Evolutionary conservation across 116 monocot species (phyloP).

Genomic region (Phalaenopsis hybrid): DNA sequence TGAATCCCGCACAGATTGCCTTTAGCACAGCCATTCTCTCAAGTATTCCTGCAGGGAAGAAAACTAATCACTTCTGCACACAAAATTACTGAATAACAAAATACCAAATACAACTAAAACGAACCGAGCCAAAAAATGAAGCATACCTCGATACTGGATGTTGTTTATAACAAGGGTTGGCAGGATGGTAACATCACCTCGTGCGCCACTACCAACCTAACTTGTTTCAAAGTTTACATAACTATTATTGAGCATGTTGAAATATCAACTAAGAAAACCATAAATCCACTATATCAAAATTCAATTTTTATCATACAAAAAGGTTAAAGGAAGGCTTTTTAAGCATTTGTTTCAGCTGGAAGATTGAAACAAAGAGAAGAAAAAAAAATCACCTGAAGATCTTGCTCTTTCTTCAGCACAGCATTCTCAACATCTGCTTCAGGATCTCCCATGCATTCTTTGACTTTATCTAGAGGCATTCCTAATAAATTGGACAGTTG

Average conservation of each 20-base stretch:
- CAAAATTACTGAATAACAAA: neutral
- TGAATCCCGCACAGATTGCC: constrained; percentile 85
- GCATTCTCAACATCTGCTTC: constrained; percentile 63
- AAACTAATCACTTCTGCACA: neutral
- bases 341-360: neutral
- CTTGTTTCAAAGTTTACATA: neutral
- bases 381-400: constrained; percentile 41
- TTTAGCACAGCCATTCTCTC: constrained; percentile 69
- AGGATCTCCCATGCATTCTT: constrained; percentile 80
- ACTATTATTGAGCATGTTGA: neutral
- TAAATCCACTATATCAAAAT: constrained; percentile 3
- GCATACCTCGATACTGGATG: constrained; percentile 29
- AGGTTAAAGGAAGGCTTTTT: neutral
- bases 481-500: constrained; percentile 20
- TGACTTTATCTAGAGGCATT: constrained; percentile 52
- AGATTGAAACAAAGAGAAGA: neutral
- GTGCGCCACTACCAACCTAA: constrained; percentile 57
- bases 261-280: neutral
- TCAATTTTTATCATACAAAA: neutral
- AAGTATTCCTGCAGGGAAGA: constrained; percentile 41
- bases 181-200: constrained; percentile 81
- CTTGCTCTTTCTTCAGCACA: constrained; percentile 69
- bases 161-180: constrained; percentile 81
- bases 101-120: neutral
- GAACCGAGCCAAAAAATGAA: neutral